Percentiles rank a stretch among this genome's conserved stretches.
Conservation (phyloP, 805 yeast species). For the Pichia manshurica region DNA sequence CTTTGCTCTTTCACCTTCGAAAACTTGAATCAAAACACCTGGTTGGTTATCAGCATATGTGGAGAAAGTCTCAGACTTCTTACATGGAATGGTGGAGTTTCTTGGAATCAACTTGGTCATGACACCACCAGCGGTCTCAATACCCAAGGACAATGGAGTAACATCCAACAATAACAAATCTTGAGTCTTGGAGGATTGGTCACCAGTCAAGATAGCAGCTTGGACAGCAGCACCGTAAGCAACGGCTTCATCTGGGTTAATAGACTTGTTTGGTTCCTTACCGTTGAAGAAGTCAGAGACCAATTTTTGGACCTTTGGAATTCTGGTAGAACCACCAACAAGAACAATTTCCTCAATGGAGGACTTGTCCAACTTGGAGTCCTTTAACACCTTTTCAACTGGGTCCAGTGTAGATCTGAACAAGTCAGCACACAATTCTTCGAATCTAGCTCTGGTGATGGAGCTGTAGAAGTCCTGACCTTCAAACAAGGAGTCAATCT, state of each 20-base stretch:
- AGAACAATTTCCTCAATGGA: constrained; percentile 87
- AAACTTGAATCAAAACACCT: constrained; percentile 95
- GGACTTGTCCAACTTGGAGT: constrained; percentile 85
- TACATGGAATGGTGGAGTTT: constrained; percentile 96
- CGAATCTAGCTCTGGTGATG: constrained; percentile 95
- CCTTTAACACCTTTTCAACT: constrained; percentile 90
- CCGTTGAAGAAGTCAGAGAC: constrained; percentile 96
- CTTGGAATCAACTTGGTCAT: constrained; percentile 98
- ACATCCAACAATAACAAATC: constrained; percentile 91
- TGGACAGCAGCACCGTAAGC: constrained; percentile 99
- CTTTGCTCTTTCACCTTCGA: constrained; percentile 96
- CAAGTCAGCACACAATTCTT: constrained; percentile 89
- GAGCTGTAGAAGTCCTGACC: constrained; percentile 97
- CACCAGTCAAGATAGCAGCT: constrained; percentile 95
- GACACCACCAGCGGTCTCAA: constrained; percentile 99
- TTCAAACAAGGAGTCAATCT: constrained; percentile 91
- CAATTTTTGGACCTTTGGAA: constrained; percentile 93
- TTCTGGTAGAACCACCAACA: constrained; percentile 98
- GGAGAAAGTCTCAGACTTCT: constrained; percentile 94
- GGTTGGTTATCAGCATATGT: constrained; percentile 98
- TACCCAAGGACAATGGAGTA: constrained; percentile 95
- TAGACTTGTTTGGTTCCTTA: constrained; percentile 92
- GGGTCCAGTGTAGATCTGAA: constrained; percentile 94
- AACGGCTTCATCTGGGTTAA: constrained; percentile 98
- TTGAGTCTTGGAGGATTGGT: constrained; percentile 89